Evolutionary conservation across 2,329 filamentous ascomycete genomes (phyloP).

Genomic region (Fusarium verrucosum): DNA sequence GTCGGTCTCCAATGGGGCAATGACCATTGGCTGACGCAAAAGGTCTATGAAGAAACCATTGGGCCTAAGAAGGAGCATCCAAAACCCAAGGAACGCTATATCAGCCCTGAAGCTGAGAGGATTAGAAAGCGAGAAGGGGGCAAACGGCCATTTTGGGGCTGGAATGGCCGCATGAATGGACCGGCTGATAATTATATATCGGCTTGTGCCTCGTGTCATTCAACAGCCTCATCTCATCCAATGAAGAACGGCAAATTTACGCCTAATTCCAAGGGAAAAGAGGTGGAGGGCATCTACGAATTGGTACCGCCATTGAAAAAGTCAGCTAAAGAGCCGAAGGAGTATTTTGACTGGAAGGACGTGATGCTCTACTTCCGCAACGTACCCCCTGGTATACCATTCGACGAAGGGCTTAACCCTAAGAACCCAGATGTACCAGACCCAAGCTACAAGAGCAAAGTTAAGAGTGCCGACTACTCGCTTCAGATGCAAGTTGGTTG

Average conservation of each 20-base stretch:
- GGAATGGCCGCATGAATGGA: neutral
- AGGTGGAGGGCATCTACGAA: neutral
- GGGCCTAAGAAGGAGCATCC: neutral
- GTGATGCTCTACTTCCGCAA: slow-evolving; percentile 1
- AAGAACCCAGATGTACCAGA: neutral
- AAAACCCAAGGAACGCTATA: neutral
- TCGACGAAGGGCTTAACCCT: neutral
- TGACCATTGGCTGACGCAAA: neutral
- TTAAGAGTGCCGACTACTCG: neutral
- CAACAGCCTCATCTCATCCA: neutral
- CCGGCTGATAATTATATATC: neutral
- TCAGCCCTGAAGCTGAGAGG: neutral
- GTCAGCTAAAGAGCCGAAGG: neutral
- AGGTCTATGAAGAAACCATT: neutral
- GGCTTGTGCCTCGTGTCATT: slow-evolving; percentile 3
- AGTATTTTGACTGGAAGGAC: neutral
- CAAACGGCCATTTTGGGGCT: neutral
- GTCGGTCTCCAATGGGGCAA: neutral
- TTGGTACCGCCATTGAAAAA: neutral
- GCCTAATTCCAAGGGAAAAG: neutral
- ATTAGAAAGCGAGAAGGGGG: neutral
- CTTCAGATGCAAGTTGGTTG: neutral
- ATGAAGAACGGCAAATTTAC: neutral
- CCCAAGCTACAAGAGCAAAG: neutral
- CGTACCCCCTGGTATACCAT: neutral